Conservation (phyloP, 2,329 filamentous ascomycete genomes). For the Onygena corvina region DNA sequence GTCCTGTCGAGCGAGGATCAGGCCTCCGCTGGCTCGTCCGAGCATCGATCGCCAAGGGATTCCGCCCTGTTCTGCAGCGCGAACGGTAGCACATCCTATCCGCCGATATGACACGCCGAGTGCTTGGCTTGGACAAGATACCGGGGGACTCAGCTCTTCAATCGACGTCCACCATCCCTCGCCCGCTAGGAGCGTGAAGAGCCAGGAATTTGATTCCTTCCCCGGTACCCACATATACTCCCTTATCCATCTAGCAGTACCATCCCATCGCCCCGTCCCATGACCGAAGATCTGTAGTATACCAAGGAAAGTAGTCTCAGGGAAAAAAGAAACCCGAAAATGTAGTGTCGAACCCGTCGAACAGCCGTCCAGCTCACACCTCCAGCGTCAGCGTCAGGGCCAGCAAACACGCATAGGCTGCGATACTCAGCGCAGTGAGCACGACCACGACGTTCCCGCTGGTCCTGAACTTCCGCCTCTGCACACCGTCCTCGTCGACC, state of each 20-base stretch:
- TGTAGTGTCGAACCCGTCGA: neutral
- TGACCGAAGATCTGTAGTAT: neutral
- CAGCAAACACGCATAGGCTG: constrained; percentile 49
- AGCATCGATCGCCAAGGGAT: neutral
- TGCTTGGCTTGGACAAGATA: neutral
- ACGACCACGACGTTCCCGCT: constrained; percentile 55
- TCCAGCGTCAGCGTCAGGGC: constrained; percentile 43
- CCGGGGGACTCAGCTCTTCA: neutral
- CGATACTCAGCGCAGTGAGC: constrained; percentile 50
- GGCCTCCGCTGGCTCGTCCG: neutral
- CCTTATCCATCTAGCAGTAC: too few relatives aligned
- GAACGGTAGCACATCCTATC: neutral
- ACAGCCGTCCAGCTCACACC: constrained; percentile 8
- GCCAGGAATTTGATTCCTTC: neutral
- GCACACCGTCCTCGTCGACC: constrained; percentile 46
- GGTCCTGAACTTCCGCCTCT: constrained; percentile 51
- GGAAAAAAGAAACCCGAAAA: constrained; percentile 1
- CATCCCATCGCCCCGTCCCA: neutral
- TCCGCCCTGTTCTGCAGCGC: neutral
- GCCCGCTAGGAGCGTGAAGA: neutral
- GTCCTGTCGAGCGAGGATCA: too few relatives aligned
- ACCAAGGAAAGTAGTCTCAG: neutral
- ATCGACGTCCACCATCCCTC: neutral
- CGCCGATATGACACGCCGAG: neutral
- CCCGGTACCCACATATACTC: neutral